phyloP scores from a whole-genome alignment of 306 rosid genomes.

The Vicia sativa region DNA sequence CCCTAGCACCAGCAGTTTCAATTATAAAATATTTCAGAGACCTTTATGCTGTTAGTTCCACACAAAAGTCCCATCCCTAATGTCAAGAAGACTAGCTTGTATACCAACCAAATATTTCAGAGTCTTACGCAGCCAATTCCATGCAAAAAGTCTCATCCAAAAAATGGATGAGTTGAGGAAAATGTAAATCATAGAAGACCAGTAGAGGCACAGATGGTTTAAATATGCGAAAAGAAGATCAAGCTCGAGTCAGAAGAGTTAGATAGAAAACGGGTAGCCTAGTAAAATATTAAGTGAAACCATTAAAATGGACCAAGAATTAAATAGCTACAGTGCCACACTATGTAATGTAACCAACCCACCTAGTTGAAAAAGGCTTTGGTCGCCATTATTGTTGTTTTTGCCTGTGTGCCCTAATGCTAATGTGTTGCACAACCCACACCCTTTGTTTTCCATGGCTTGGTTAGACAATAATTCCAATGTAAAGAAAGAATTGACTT shows the following conservation, averaged over 20 bases:
- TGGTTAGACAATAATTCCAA: neutral
- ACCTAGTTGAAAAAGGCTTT: conserved; percentile 1
- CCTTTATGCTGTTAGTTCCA: neutral
- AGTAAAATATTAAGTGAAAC: neutral
- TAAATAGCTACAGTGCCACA: neutral
- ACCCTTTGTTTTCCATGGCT: neutral
- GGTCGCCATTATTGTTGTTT: neutral
- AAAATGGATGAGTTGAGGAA: neutral
- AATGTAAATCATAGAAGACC: neutral
- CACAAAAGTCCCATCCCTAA: neutral
- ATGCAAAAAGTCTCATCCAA: neutral
- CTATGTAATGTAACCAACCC: neutral
- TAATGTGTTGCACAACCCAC: neutral
- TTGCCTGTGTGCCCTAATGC: neutral
- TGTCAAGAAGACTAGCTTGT: neutral
- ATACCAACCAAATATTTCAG: neutral
- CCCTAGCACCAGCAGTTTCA: neutral
- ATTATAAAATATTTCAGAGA: neutral
- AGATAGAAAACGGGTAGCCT: neutral
- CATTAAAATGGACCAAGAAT: neutral
- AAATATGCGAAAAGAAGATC: neutral
- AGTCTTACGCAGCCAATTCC: neutral
- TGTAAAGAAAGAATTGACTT: neutral
- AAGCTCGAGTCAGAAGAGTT: neutral
- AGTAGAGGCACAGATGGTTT: neutral